A percentile compares a stretch with the other conserved stretches of the same genome.
phyloP scores from a whole-genome alignment of 2,329 filamentous ascomycete genomes.

The Tolypocladium ophioglossoides region DNA sequence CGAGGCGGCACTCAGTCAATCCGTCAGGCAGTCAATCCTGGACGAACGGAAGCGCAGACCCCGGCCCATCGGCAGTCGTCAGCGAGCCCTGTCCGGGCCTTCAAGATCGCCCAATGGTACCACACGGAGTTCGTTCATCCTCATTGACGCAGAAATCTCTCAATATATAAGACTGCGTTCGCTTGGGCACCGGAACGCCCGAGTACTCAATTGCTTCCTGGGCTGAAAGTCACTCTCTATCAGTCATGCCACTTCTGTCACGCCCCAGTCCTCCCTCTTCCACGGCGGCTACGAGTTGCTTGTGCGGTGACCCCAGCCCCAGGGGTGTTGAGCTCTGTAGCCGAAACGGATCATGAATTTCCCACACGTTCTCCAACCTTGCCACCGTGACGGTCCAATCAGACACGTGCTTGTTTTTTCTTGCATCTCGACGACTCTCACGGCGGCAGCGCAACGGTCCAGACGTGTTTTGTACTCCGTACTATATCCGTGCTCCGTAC shows the following conservation, averaged over 20 bases:
- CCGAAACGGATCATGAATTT: background rate
- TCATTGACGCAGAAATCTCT: background rate
- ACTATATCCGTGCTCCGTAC: background rate
- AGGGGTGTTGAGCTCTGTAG: background rate
- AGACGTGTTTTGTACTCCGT: background rate
- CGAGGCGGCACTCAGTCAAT: too few relatives aligned
- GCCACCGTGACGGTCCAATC: slow-evolving; percentile 1
- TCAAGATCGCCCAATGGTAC: background rate
- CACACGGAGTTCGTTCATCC: background rate
- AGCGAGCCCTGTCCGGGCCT: background rate
- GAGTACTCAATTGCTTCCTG: too few relatives aligned
- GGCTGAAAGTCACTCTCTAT: too few relatives aligned
- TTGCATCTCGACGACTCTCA: background rate
- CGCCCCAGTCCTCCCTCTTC: too few relatives aligned
- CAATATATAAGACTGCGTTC: too few relatives aligned
- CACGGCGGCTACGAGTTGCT: too few relatives aligned
- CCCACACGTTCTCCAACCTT: background rate
- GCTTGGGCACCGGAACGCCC: too few relatives aligned
- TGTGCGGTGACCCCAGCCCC: background rate
- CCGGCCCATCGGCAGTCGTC: background rate
- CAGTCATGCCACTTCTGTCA: too few relatives aligned
- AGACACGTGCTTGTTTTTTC: background rate
- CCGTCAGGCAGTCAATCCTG: too few relatives aligned
- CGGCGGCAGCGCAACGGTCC: background rate
- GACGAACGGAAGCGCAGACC: too few relatives aligned